Conservation (phyloP, 768 basidiomycete species). For the Cyathus striatus region DNA sequence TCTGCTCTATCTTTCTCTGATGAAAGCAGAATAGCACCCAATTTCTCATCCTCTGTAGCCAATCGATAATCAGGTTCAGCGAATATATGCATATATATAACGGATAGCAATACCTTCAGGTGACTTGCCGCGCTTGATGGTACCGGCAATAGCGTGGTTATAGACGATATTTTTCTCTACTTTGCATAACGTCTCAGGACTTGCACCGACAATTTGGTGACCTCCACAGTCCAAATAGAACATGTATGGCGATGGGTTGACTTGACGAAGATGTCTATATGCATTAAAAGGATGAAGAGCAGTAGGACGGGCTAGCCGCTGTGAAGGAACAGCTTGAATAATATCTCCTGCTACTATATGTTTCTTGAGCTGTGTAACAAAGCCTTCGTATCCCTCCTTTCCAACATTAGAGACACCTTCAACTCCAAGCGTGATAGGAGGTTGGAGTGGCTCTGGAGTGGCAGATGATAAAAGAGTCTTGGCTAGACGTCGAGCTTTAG, state of each 20-base stretch:
- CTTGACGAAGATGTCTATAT: constrained; percentile 86
- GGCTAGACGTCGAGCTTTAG: constrained; percentile 78
- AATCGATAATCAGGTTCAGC: constrained; percentile 7
- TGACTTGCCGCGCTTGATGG: constrained; percentile 81
- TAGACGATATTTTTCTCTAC: constrained; percentile 88
- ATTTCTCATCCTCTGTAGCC: constrained; percentile 78
- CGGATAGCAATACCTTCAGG: constrained; percentile 81
- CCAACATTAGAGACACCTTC: constrained; percentile 88
- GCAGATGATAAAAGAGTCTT: constrained; percentile 49
- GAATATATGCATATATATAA: constrained; percentile 3
- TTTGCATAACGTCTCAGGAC: constrained; percentile 96
- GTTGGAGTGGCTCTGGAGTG: constrained; percentile 65
- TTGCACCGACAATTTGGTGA: constrained; percentile 94
- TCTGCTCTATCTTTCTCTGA: constrained; percentile 97
- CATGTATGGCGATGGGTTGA: constrained; percentile 99
- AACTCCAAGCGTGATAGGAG: constrained; percentile 58
- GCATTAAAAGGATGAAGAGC: constrained; percentile 94
- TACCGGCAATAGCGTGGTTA: constrained; percentile 98
- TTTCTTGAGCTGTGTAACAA: constrained; percentile 89
- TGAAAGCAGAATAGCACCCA: constrained; percentile 67
- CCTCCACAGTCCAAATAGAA: constrained; percentile 95
- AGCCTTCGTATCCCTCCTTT: constrained; percentile 83
- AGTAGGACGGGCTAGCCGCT: constrained; percentile 82
- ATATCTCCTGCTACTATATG: constrained; percentile 96
- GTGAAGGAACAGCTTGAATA: constrained; percentile 97